These are phyloP conservation scores for Vararia minispora DNA, from an alignment of 768 basidiomycete genomes.

Conservation along the genomic window DNA sequence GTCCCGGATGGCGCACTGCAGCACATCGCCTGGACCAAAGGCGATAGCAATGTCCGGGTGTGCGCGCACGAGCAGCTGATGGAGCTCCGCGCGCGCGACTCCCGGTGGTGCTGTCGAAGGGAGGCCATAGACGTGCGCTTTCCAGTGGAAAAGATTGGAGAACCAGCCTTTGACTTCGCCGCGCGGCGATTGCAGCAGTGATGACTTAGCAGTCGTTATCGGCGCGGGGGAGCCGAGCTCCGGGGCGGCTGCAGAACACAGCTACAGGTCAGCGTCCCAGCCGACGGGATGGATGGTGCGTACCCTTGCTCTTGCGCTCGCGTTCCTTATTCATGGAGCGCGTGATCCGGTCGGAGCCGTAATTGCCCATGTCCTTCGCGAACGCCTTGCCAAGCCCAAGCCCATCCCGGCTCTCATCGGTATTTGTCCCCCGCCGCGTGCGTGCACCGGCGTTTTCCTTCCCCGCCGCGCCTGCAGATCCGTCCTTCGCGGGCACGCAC, in stretches of 20 bases:
- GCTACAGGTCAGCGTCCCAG: background rate
- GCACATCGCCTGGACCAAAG: constrained; percentile 35
- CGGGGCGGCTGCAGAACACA: constrained; percentile 1
- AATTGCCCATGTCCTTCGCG: constrained; percentile 45
- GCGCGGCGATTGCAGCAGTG: constrained; percentile 48
- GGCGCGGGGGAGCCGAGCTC: constrained; percentile 38
- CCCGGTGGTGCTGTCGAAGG: constrained; percentile 47
- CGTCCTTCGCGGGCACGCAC: constrained; percentile 7
- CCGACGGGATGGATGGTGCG: constrained; percentile 17
- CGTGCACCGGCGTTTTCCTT: constrained; percentile 12
- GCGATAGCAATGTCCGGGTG: constrained; percentile 51
- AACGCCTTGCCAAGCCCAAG: constrained; percentile 24
- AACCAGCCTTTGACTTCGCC: constrained; percentile 91
- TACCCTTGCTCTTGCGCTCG: constrained; percentile 48
- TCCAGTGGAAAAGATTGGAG: constrained; percentile 92
- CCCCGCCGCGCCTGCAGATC: constrained; percentile 14
- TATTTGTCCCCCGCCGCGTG: constrained; percentile 24
- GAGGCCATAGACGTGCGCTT: constrained; percentile 40
- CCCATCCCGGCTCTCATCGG: constrained; percentile 18
- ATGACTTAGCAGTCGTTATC: constrained; percentile 26
- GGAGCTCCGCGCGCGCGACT: constrained; percentile 54
- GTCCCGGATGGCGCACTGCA: constrained; percentile 46
- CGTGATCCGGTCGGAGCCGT: constrained; percentile 22
- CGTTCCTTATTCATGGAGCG: constrained; percentile 40
- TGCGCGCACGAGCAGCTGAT: constrained; percentile 54